Evolutionary conservation across 345 rosid species (phyloP).

Genomic region (Durio zibethinus): DNA sequence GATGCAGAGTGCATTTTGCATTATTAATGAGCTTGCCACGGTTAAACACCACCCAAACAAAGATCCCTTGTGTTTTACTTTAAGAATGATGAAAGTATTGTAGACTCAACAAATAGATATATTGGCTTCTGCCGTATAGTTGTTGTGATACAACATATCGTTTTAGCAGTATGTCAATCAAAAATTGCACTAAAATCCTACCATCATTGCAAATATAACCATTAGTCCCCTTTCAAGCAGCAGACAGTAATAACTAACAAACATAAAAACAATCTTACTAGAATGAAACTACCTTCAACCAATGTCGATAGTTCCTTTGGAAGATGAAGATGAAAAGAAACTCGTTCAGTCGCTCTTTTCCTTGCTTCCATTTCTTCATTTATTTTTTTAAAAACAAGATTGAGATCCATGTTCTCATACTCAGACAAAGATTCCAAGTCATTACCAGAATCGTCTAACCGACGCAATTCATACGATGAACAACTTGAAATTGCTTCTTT

Average conservation of each 20-base stretch:
- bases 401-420: constrained; percentile 85
- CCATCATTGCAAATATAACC: neutral
- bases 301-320: constrained; percentile 56
- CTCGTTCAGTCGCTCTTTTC: constrained; percentile 51
- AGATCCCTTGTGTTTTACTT: neutral
- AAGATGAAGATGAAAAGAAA: constrained; percentile 85
- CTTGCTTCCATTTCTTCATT: constrained; percentile 68
- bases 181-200: neutral
- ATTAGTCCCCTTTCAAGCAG: neutral
- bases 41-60: neutral
- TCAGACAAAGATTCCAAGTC: constrained; percentile 52
- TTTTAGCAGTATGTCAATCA: neutral
- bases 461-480: constrained; percentile 42
- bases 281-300: constrained; percentile 63
- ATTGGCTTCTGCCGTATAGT: neutral
- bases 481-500: constrained; percentile 65
- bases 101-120: neutral
- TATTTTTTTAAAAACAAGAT: constrained; percentile 60
- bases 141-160: neutral
- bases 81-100: neutral
- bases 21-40: neutral
- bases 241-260: neutral
- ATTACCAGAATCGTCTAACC: constrained; percentile 48
- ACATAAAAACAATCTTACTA: constrained; percentile 9
- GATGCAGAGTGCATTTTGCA: neutral